Conservation (phyloP, 108 stramenopile genomes). For the Skeletonema costatum region DNA sequence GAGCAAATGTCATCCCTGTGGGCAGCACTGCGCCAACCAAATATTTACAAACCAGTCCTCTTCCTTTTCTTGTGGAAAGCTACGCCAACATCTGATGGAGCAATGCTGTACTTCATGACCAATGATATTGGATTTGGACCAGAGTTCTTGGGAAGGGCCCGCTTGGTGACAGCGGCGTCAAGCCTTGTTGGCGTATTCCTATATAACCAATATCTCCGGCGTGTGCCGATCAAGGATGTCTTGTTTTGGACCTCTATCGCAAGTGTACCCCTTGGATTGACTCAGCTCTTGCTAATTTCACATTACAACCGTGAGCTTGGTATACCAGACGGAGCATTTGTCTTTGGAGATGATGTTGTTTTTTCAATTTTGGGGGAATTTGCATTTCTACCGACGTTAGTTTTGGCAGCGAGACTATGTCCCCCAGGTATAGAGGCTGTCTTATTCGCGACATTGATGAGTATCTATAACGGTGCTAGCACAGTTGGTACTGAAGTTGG, state of each 20-base stretch:
- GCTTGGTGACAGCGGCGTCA: slow-evolving; percentile 82
- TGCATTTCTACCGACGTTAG: slow-evolving; percentile 94
- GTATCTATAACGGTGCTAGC: slow-evolving; percentile 90
- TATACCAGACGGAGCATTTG: slow-evolving; percentile 92
- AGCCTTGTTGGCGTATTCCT: slow-evolving; percentile 86
- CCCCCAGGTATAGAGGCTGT: slow-evolving; percentile 95
- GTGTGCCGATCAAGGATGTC: slow-evolving; percentile 80
- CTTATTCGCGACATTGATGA: slow-evolving; percentile 94
- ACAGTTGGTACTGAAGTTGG: slow-evolving; percentile 91
- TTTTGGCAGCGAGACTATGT: slow-evolving; percentile 90
- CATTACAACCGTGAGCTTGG: slow-evolving; percentile 86
- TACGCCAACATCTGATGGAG: slow-evolving; percentile 91
- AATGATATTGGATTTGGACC: slow-evolving; percentile 92
- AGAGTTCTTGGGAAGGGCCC: slow-evolving; percentile 91
- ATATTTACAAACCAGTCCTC: slow-evolving; percentile 90
- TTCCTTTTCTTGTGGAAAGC: slow-evolving; percentile 96
- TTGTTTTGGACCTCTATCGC: slow-evolving; percentile 84
- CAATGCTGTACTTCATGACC: slow-evolving; percentile 93
- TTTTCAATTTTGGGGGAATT: slow-evolving; percentile 89
- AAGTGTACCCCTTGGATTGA: slow-evolving; percentile 74
- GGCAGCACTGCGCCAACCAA: slow-evolving; percentile 77
- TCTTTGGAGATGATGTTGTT: slow-evolving; percentile 92
- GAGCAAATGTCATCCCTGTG: slow-evolving; percentile 76
- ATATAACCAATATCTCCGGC: slow-evolving; percentile 66
- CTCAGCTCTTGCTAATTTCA: slow-evolving; percentile 82